A percentile compares a stretch with the other conserved stretches of the same genome.
phyloP scores from a whole-genome alignment of 257 asterid species.

The Fraxinus americana region DNA sequence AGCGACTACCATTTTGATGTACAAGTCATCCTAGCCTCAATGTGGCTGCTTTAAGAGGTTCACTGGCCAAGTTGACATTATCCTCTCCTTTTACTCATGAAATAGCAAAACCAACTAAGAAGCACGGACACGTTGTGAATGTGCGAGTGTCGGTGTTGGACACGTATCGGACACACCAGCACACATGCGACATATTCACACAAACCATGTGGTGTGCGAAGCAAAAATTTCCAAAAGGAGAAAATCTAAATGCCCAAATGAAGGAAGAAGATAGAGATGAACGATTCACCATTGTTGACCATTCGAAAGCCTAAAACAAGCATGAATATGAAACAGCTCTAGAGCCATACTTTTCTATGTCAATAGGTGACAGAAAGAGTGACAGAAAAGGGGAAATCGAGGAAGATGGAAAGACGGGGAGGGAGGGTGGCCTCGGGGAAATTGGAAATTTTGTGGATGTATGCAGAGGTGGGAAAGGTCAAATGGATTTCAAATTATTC shows the following conservation, averaged over 20 bases:
- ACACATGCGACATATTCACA: background rate
- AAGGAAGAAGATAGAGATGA: background rate
- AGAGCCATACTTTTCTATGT: background rate
- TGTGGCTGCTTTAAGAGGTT: conserved; percentile 15
- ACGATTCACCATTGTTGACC: background rate
- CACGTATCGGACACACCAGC: background rate
- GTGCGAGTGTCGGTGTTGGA: too few relatives aligned
- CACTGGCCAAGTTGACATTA: conserved; percentile 25
- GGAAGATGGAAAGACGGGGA: background rate
- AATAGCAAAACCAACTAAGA: background rate
- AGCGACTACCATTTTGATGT: background rate
- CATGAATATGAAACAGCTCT: background rate
- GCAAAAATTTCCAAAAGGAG: background rate
- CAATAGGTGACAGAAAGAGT: background rate
- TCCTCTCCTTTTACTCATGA: conserved; percentile 11
- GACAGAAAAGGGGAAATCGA: background rate
- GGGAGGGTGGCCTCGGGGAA: background rate
- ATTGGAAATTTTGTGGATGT: background rate
- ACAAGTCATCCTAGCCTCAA: conserved; percentile 3
- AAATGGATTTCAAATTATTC: background rate
- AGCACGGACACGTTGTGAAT: background rate
- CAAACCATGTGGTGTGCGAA: background rate
- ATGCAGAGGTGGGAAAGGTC: background rate
- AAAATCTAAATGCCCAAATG: background rate
- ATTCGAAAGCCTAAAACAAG: background rate